Evolutionary conservation across 352 stramenopile genomes (phyloP).

Genomic region (Globisporangium nunn): DNA sequence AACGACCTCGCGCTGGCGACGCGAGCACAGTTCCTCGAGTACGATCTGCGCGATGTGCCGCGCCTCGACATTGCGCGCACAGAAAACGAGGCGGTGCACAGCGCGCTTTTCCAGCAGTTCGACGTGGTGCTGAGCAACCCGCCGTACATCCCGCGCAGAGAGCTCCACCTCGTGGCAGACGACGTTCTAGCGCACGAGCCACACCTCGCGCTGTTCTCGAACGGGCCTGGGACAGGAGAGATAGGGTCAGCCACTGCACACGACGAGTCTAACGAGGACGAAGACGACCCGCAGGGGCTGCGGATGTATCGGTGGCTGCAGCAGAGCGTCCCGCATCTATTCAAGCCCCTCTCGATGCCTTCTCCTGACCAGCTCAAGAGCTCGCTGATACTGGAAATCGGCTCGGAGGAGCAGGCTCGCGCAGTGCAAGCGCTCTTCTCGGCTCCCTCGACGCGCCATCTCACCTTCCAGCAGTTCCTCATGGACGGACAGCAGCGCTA

Average conservation of each 20-base stretch:
- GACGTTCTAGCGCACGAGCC: slow-evolving; percentile 66
- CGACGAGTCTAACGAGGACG: neutral
- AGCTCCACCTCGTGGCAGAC: slow-evolving; percentile 43
- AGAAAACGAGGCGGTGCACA: neutral
- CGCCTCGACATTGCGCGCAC: neutral
- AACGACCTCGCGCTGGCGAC: slow-evolving; percentile 8
- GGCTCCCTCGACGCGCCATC: neutral
- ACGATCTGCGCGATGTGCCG: slow-evolving; percentile 24
- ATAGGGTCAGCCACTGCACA: neutral
- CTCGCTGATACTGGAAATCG: slow-evolving; percentile 46
- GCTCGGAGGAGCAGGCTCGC: slow-evolving; percentile 41
- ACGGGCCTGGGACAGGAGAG: slow-evolving; percentile 17
- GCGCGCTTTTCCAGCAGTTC: slow-evolving; percentile 30
- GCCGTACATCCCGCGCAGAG: slow-evolving; percentile 55
- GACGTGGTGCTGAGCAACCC: slow-evolving; percentile 72
- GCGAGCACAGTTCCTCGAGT: slow-evolving; percentile 21
- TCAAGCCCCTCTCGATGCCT: slow-evolving; percentile 7
- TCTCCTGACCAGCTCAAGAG: neutral
- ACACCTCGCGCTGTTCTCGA: slow-evolving; percentile 65
- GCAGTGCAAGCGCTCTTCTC: slow-evolving; percentile 39
- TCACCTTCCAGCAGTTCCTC: slow-evolving; percentile 30
- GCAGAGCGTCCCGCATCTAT: slow-evolving; percentile 24
- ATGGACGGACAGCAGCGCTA: slow-evolving; percentile 30
- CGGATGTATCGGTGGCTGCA: slow-evolving; percentile 46
- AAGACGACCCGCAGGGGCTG: slow-evolving; percentile 26